Evolutionary conservation across 108 stramenopile species (phyloP), one percentile per base, ranked within the genome.

Genomic region (Skeletonema potamos): DNA sequence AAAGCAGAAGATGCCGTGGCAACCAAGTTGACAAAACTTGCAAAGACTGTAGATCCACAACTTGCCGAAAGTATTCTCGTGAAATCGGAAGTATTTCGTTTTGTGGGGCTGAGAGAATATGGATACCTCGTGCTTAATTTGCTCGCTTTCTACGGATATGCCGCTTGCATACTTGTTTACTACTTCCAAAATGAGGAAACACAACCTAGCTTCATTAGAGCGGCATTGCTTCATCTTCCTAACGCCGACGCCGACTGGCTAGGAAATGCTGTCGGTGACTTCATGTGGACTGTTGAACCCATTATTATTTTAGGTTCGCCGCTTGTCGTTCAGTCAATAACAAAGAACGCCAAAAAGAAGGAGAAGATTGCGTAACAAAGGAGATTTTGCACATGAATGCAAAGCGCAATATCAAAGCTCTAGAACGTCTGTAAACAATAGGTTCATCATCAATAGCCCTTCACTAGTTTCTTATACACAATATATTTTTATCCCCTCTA

Each of bases 281-380:
- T 93, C 18, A 89, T 89, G 84, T 96, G 95, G 95, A 96, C 95
- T 0, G 82, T 94, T 27, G 92, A 93, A 64, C 91, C 92, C 2
- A 54, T 90, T 39, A 62, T 94, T 56, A 89, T 92, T 58, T 48
- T 90, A 56, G 28, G 59, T 0, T 86, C 85, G n/a, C 88, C 88
- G 0, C 12, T 78, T 29, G 60, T 82, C 27, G 20, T 55, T 17
- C 27, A 68, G 20, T 66, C 66, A n/a, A 73, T 77, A 58, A 54
- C 51, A 28, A 29, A n/a, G 8, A 61, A 73, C 54, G 43, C 30
- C 6, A 20, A 34, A 26, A 22, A 43, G 29, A 73, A 72, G 30
- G 72, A 66, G 34, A 78, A 78, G 65, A 18, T 54, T 46, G 72
- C 37, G 9, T 72, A 71, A 63, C 5, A 20, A 29, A 28, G 37